Conservation (phyloP, 495 filamentous ascomycete species). For the Schizothecium vesticola region DNA sequence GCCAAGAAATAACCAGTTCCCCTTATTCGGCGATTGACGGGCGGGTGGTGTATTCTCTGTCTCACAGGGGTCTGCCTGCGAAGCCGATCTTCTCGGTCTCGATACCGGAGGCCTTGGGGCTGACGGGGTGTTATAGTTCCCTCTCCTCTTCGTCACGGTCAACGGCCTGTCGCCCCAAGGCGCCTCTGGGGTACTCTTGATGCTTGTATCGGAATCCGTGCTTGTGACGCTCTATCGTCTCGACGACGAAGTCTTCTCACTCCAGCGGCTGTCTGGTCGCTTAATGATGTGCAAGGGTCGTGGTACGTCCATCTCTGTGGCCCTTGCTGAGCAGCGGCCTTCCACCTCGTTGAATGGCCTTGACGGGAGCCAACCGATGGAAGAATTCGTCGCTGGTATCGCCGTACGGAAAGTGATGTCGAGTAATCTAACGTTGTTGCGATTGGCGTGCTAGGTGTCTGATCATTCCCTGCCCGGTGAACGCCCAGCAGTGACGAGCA, state of each 20-base stretch:
- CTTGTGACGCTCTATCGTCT: slow-evolving; percentile 16
- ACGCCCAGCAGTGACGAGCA: background rate
- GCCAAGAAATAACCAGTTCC: background rate
- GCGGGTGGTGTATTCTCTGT: background rate
- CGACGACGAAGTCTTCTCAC: background rate
- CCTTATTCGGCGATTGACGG: background rate
- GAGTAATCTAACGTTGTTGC: too few relatives aligned
- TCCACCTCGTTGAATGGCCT: too few relatives aligned
- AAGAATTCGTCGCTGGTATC: background rate
- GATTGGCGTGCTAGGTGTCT: too few relatives aligned
- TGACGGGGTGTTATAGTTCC: background rate
- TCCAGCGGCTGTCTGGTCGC: slow-evolving; percentile 7
- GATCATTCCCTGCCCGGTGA: background rate
- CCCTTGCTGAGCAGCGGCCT: background rate
- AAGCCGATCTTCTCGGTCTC: slow-evolving; percentile 2
- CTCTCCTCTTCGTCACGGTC: slow-evolving; percentile 27
- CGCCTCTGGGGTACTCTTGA: slow-evolving; percentile 19
- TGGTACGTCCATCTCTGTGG: slow-evolving; percentile 16
- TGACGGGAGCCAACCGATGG: background rate
- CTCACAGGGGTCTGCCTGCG: background rate
- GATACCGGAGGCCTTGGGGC: background rate
- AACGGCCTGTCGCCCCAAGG: slow-evolving; percentile 15
- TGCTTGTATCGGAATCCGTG: slow-evolving; percentile 15
- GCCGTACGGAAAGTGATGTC: background rate
- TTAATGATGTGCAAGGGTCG: slow-evolving; percentile 31